phyloP scores from a whole-genome alignment of 768 basidiomycete species.

The Boletus sp. region DNA sequence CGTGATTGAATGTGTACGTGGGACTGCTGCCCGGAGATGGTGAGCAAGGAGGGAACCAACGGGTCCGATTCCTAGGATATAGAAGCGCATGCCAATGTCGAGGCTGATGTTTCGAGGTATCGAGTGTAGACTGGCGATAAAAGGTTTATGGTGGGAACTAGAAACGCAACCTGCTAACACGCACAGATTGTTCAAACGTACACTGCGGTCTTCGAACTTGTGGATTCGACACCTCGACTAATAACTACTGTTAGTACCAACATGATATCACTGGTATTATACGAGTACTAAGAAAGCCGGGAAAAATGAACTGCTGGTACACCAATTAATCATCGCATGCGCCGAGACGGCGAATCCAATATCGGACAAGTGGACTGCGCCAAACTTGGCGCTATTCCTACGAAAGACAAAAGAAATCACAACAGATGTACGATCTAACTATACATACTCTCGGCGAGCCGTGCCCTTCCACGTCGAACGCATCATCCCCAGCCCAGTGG shows the following conservation, averaged over 20 bases:
- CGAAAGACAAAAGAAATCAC: slow-evolving; percentile 22
- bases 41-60: slow-evolving; percentile 82
- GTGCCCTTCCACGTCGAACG: slow-evolving; percentile 5
- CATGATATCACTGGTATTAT: neutral
- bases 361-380: neutral
- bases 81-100: slow-evolving; percentile 51
- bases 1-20: slow-evolving; percentile 51
- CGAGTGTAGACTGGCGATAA: neutral
- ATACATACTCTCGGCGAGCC: slow-evolving; percentile 18
- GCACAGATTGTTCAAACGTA: neutral
- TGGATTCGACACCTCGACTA: neutral
- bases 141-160: neutral
- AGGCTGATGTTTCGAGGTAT: too few species aligned
- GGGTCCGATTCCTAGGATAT: slow-evolving; percentile 78
- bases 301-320: neutral
- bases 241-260: neutral
- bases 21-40: slow-evolving; percentile 66
- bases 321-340: too few species aligned
- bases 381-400: slow-evolving; percentile 2
- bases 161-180: neutral
- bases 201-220: neutral
- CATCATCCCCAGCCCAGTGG: slow-evolving; percentile 13
- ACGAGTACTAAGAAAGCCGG: neutral
- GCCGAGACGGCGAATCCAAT: neutral
- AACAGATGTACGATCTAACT: slow-evolving; percentile 29